These are phyloP conservation scores for Eucalyptus erythrocorys DNA, from an alignment of 345 rosid species.

Conservation along the genomic window DNA sequence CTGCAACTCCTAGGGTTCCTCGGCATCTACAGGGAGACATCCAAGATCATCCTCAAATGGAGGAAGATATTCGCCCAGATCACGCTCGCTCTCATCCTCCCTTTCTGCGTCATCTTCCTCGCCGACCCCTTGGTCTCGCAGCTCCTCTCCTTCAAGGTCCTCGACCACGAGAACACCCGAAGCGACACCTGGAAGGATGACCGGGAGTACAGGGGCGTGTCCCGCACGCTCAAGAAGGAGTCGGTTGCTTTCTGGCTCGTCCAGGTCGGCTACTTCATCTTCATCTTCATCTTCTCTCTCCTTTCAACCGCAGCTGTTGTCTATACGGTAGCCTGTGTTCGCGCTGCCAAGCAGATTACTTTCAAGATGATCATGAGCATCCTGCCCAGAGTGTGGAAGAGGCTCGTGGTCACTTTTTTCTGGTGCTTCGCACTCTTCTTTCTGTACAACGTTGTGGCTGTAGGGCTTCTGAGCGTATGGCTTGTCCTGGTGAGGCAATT, in stretches of 20 bases:
- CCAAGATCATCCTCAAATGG: conserved; percentile 25
- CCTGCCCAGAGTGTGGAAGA: conserved; percentile 47
- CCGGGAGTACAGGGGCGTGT: too few relatives aligned
- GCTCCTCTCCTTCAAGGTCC: conserved; percentile 27
- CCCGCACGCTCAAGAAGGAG: too few relatives aligned
- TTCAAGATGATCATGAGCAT: conserved; percentile 30
- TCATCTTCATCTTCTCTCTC: conserved; percentile 17
- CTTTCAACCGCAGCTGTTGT: conserved; percentile 49
- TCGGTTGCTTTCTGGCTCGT: conserved; percentile 8
- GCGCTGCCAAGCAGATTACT: conserved; percentile 13
- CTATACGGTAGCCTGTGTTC: conserved; percentile 35
- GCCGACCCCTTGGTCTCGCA: conserved; percentile 6
- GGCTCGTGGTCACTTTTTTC: conserved; percentile 30
- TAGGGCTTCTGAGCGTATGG: background rate
- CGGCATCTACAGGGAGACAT: conserved; percentile 23
- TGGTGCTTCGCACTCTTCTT: conserved; percentile 8
- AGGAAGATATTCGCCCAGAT: conserved; percentile 35
- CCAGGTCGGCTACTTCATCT: conserved; percentile 10
- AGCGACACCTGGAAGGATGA: too few relatives aligned
- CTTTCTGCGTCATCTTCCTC: conserved; percentile 27
- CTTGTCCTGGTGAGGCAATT: background rate
- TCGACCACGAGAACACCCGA: too few relatives aligned
- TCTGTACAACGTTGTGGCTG: background rate
- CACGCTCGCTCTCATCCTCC: conserved; percentile 30
- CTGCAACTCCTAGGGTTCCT: conserved; percentile 26